Evolutionary conservation across 1,284 basidiomycete species (phyloP).

Genomic region (Heliocybe sulcata): DNA sequence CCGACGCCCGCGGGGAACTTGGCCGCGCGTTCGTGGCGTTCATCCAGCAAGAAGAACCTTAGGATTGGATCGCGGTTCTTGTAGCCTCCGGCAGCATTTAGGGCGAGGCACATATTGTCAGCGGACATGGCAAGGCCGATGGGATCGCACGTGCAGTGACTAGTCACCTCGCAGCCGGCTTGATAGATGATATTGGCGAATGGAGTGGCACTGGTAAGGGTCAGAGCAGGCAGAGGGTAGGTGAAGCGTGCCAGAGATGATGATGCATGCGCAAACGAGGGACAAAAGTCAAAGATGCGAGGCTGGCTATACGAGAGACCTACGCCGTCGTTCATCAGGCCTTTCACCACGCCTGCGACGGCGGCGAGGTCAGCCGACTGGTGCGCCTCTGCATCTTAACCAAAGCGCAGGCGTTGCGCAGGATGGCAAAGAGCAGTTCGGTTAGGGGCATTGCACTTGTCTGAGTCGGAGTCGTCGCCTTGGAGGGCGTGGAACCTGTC

Average conservation of each 20-base stretch:
- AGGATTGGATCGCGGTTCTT: conserved; percentile 27
- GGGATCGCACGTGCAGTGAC: conserved; percentile 13
- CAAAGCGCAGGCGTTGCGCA: neutral
- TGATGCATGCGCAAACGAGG: conserved; percentile 27
- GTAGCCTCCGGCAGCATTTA: conserved; percentile 24
- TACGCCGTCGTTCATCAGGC: conserved; percentile 13
- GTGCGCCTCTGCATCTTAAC: neutral
- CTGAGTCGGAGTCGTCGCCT: too few species aligned
- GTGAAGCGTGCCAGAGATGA: conserved; percentile 28
- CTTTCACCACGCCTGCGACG: conserved; percentile 25
- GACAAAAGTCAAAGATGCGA: conserved; percentile 16
- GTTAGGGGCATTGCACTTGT: too few species aligned
- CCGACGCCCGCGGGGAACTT: too few species aligned
- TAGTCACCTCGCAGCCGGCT: conserved; percentile 28
- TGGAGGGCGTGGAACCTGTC: too few species aligned
- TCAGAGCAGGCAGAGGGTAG: conserved; percentile 8
- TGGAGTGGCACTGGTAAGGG: conserved; percentile 14
- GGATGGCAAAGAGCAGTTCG: too few species aligned
- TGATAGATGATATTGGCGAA: conserved; percentile 24
- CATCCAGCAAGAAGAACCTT: conserved; percentile 19
- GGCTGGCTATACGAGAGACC: conserved; percentile 14
- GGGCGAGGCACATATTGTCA: conserved; percentile 19
- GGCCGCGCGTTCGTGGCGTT: conserved; percentile 9
- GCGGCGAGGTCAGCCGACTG: conserved; percentile 4
- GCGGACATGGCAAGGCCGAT: conserved; percentile 18